phyloP scores from a whole-genome alignment of 2,329 filamentous ascomycete species.

The Fusarium pilosicola region DNA sequence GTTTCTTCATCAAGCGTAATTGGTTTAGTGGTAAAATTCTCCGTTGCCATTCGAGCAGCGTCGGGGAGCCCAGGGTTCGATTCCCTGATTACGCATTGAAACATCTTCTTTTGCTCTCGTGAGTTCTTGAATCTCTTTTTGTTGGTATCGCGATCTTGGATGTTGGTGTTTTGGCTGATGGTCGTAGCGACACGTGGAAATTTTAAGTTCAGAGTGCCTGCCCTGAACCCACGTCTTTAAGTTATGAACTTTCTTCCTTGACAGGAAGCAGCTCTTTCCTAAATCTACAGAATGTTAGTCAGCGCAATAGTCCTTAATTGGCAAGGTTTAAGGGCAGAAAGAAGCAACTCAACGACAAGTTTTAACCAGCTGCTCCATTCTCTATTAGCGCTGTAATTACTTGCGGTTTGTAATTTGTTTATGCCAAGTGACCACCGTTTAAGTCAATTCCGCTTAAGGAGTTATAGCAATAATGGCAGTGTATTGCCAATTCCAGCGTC shows the following conservation, averaged over 20 bases:
- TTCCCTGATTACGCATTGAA: slow-evolving; percentile 19
- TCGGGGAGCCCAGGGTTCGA: background rate
- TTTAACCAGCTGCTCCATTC: background rate
- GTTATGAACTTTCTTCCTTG: background rate
- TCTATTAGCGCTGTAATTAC: too few species aligned
- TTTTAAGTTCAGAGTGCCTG: background rate
- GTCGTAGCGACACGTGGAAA: background rate
- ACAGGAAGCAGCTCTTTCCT: background rate
- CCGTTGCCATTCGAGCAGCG: slow-evolving; percentile 13
- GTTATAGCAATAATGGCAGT: background rate
- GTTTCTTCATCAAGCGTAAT: background rate
- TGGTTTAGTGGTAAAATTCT: slow-evolving; percentile 29
- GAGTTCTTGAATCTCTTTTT: background rate
- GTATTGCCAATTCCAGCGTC: background rate
- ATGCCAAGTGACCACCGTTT: background rate
- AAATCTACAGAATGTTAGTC: background rate
- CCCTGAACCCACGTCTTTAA: background rate
- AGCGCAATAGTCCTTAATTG: background rate
- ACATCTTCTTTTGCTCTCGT: background rate
- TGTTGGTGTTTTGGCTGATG: background rate
- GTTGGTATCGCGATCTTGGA: background rate
- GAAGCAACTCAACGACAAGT: background rate
- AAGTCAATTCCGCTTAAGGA: background rate
- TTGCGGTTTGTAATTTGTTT: too few species aligned
- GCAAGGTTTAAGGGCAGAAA: background rate